Conservation (phyloP, 202 grass and related monocot species). For the Schoenoplectus tabernaemontani region DNA sequence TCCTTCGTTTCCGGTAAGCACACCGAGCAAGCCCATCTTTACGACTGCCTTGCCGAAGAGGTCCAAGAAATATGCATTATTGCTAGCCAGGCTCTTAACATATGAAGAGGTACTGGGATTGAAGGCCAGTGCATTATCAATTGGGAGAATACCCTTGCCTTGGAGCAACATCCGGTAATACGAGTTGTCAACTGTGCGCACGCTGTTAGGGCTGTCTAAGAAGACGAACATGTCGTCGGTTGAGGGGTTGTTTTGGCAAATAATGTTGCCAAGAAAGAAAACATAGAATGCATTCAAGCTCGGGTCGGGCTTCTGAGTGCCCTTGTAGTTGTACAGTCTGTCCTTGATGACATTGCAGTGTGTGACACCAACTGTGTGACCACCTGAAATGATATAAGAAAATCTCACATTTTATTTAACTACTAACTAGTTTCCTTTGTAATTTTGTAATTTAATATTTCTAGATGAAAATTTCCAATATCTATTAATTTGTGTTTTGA, state of each 20-base stretch:
- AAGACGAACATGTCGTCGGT: slow-evolving; percentile 16
- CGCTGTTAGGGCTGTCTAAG: slow-evolving; percentile 16
- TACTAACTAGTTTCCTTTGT: too few species aligned
- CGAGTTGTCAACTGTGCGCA: slow-evolving; percentile 28
- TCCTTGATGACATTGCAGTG: slow-evolving; percentile 23
- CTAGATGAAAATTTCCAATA: neutral
- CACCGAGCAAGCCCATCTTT: slow-evolving; percentile 16
- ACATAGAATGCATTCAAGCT: slow-evolving; percentile 15
- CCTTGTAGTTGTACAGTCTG: slow-evolving; percentile 31
- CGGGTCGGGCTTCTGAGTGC: slow-evolving; percentile 12
- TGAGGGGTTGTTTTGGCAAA: neutral
- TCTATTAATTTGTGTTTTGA: neutral
- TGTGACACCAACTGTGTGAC: slow-evolving; percentile 33
- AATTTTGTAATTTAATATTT: too few species aligned
- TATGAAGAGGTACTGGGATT: neutral
- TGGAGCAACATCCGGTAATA: slow-evolving; percentile 18
- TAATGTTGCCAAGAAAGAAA: neutral
- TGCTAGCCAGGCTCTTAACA: neutral
- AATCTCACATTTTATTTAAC: neutral
- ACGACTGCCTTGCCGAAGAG: slow-evolving; percentile 19
- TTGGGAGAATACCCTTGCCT: slow-evolving; percentile 19
- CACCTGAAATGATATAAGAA: slow-evolving; percentile 8
- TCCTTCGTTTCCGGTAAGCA: slow-evolving; percentile 29
- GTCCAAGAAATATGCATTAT: neutral
- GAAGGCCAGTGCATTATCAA: slow-evolving; percentile 18